A percentile compares a stretch with the other conserved stretches of the same genome.
These are phyloP conservation scores for Martensiomyces pterosporus DNA, from an alignment of 192 early-diverging fungal genomes.

Conservation along the genomic window DNA sequence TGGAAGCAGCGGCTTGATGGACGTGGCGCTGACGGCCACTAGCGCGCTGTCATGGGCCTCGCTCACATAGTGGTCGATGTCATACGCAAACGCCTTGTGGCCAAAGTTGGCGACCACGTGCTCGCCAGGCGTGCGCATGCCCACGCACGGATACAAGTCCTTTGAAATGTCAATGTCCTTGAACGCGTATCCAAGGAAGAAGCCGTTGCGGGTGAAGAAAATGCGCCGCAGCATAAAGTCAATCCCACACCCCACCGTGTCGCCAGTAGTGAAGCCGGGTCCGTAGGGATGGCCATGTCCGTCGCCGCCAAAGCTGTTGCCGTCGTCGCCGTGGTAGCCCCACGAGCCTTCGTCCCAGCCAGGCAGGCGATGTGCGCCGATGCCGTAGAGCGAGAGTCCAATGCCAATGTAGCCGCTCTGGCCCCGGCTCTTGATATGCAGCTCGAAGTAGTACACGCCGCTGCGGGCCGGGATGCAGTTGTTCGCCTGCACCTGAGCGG, in stretches of 20 bases:
- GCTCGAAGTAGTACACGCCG: conserved; percentile 93
- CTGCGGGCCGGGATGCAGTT: conserved; percentile 75
- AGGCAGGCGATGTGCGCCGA: conserved; percentile 67
- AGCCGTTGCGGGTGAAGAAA: conserved; percentile 94
- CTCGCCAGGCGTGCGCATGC: conserved; percentile 58
- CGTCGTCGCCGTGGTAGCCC: conserved; percentile 98
- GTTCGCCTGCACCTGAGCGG: conserved; percentile 77
- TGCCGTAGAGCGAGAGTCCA: conserved; percentile 65
- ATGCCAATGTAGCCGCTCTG: conserved; percentile 88
- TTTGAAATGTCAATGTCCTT: conserved; percentile 26
- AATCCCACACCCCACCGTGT: conserved; percentile 89
- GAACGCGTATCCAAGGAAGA: conserved; percentile 60
- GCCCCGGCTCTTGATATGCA: conserved; percentile 79
- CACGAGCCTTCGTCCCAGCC: conserved; percentile 89
- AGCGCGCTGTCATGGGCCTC: conserved; percentile 24
- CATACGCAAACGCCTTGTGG: conserved; percentile 54
- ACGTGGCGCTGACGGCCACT: conserved; percentile 1
- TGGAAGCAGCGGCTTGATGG: conserved; percentile 13
- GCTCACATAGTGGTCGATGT: conserved; percentile 48
- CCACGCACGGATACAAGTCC: conserved; percentile 57
- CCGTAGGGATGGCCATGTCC: conserved; percentile 80
- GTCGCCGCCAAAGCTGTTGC: conserved; percentile 71
- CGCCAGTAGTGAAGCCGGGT: conserved; percentile 86
- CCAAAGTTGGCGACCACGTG: conserved; percentile 61
- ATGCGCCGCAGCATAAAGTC: conserved; percentile 72